Base-by-base conservation (phyloP, 306 rosid species). In the Prunus dulcis region DNA sequence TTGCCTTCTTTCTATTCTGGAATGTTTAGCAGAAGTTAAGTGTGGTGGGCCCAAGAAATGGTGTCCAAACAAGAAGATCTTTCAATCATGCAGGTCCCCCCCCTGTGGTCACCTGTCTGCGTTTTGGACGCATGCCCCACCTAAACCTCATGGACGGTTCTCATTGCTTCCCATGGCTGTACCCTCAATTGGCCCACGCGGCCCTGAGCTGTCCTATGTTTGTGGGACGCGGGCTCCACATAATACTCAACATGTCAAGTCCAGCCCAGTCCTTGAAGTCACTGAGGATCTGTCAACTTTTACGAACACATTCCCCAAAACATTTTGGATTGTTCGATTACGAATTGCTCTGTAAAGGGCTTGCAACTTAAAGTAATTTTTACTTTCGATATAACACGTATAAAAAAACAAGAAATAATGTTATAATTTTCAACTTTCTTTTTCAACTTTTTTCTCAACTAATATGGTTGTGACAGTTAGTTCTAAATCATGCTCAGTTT, bases 91-190 rank as follows among this genome's bases (percentile, higher is more conserved):
- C 18, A 73, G 22, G 25, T 46, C 6, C 43, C 43, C 43, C 25
- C 25, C 23, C 0, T 34, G 11, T 5, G 64, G 14, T 34, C 17
- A 53, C 5, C 25, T 25, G 27, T 51, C 41, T 62, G 52, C 63
- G 28, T 41, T 61, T 77, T 62, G 70, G 69, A 68, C 71, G 65
- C 18, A 9, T 45, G 49, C 53, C 30, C 51, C 60, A 69, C 67
- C 58, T 12, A 74, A 28, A 28, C 34, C 9, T 14, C 23, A 32
- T 57, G 69, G 69, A 82, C 90, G 84, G 78, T 73, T 78, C 80
- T 72, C 1, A 52, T 70, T 58, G 47, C 23, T 13, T 61, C 64
- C 67, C 73, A 57, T 41, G 8, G 19, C 5, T 9, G 25, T 64
- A 50, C 43, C 30, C 7, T 18, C 14, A 11, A 2, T 45, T 51